phyloP scores from a whole-genome alignment of 164 flowering plant genomes.

The Brasenia schreberi region DNA sequence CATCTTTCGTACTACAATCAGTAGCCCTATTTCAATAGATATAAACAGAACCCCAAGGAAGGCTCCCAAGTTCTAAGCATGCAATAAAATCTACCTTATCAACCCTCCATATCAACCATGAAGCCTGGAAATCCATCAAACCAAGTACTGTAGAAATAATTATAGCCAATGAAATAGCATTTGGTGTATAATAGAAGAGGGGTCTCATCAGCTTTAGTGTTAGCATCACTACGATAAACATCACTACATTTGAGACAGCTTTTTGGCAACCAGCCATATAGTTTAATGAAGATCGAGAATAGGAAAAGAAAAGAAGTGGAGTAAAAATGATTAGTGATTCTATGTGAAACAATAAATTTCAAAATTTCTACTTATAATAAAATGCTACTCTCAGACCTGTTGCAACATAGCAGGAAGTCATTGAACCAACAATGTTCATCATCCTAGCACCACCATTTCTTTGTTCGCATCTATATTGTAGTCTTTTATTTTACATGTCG shows the following conservation, averaged over 20 bases:
- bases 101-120: conserved; percentile 63
- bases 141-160: conserved; percentile 72
- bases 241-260: conserved; percentile 68
- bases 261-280: conserved; percentile 71
- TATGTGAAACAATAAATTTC: neutral
- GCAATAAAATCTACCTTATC: conserved; percentile 87
- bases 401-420: conserved; percentile 87
- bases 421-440: conserved; percentile 82
- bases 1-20: conserved; percentile 52
- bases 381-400: conserved; percentile 36
- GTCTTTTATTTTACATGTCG: conserved; percentile 76
- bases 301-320: conserved; percentile 21
- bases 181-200: conserved; percentile 71
- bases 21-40: conserved; percentile 80
- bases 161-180: conserved; percentile 66
- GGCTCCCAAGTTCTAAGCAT: conserved; percentile 58
- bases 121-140: conserved; percentile 56
- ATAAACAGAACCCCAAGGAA: conserved; percentile 74
- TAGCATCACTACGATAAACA: conserved; percentile 57
- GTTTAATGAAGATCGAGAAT: conserved; percentile 77
- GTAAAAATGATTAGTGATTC: neutral
- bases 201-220: conserved; percentile 43
- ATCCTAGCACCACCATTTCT: conserved; percentile 94
- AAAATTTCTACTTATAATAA: neutral
- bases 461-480: conserved; percentile 86